Evolutionary conservation across 2,329 filamentous ascomycete genomes (phyloP), one percentile per base, ranked within the genome.

Genomic region (Plectosphaerella plurivora): DNA sequence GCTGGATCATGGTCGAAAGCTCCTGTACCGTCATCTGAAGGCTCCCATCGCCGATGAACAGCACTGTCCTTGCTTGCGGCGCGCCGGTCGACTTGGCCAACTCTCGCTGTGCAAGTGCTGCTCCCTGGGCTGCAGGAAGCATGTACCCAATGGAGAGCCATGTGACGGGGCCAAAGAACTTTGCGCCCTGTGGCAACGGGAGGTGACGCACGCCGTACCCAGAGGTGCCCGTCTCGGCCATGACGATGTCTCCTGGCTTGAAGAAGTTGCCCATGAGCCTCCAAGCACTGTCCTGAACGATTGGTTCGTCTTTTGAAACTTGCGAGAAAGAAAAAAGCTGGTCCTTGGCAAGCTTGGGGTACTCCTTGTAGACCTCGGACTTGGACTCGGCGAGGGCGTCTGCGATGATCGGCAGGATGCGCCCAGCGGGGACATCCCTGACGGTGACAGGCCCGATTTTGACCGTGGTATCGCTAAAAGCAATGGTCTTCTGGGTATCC

Each of bases 21-120:
- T 87, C 84, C 61, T 88, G 85, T 0, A 77, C 82, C 0, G 84
- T 88, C 68, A 88, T 79, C 57, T 86, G 79, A 53, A 88, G 76
- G 55, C 81, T 84, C 4, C 84, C 84, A 50, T 86, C 83, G 5
- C 83, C 83, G 35, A 83, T 83, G 55, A 83, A 73, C 2, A 86
- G 66, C 10, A 85, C 72, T 0, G 81, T 79, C 14, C 65, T 63
- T 6, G 51, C 45, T 6, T 60, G 62, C 33, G 55, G 51, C 39
- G 70, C 64, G 14, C 62, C 61, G 25, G 70, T 18, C 5, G 58
- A 56, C 3, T 47, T 47, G 7, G 66, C 60, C 3, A 75, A 61
- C 52, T 84, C 80, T 18, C 66, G 64, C 4, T 77, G 72, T 0
- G 84, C 85, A 0, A 83, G 66, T 0, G 77, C 74, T 1, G 78